A percentile compares a stretch with the other conserved stretches of the same genome.
These are phyloP conservation scores for Hysterangium stoloniferum DNA, from an alignment of 768 basidiomycete genomes.

Conservation along the genomic window DNA sequence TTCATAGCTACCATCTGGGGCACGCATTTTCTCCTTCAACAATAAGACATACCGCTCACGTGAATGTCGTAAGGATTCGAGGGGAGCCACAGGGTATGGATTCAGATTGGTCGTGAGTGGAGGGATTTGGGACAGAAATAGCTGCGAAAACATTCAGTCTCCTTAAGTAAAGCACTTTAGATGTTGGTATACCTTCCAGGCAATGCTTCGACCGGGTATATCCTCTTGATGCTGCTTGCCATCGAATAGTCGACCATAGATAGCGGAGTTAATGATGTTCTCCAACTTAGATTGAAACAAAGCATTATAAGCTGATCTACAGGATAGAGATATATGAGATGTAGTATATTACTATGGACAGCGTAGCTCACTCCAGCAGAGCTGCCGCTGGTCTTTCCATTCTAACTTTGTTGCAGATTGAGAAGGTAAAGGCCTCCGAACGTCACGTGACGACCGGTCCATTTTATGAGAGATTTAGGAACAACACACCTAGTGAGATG, in stretches of 20 bases:
- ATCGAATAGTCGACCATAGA: constrained; percentile 52
- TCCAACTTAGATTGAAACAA: constrained; percentile 10
- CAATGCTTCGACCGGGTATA: constrained; percentile 68
- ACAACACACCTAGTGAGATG: no score
- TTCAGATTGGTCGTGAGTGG: constrained; percentile 29
- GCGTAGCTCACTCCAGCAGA: constrained; percentile 6
- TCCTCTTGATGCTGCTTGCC: constrained; percentile 34
- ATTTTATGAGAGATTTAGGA: no score
- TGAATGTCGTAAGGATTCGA: constrained; percentile 33
- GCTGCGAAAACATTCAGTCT: constrained; percentile 31
- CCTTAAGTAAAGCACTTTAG: constrained; percentile 15
- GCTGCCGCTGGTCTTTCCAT: constrained; percentile 7
- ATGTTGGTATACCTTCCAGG: constrained; percentile 62
- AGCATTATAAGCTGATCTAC: constrained; percentile 7
- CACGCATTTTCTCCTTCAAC: constrained; percentile 62
- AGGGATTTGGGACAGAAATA: constrained; percentile 60
- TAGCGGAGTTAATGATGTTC: constrained; percentile 59
- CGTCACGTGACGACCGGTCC: no score
- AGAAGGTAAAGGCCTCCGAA: no score
- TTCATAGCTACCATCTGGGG: constrained; percentile 82
- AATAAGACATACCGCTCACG: constrained; percentile 52
- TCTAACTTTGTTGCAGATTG: no score
- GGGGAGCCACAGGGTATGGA: constrained; percentile 18
- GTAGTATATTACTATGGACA: not conserved
- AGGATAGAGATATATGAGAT: not conserved